Evolutionary conservation across 305 asterid species (phyloP), one percentile per base, ranked within the genome.

Genomic region (Withania somnifera): DNA sequence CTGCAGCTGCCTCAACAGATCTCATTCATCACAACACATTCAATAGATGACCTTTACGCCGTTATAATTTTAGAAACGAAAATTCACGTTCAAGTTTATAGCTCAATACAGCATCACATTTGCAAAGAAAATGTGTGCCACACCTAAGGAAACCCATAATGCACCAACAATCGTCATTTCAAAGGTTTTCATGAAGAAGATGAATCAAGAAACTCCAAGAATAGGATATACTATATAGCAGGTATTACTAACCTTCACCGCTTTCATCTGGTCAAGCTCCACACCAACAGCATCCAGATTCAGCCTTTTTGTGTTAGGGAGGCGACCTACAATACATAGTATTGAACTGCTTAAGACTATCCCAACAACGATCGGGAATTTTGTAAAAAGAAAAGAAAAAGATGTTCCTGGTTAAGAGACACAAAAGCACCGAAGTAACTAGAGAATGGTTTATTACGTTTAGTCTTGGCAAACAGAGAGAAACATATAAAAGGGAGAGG

Each of bases 221-320:
- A 32, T 67, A 73, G 9, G 81, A 47, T 69, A 82, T n/a, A n/a
- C n/a, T n/a, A n/a, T n/a, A n/a, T 69, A 82, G 75, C 66, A 80
- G 76, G 69, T 79, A 19, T 38, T 28, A 32, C 19, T 84, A 78
- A 93, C 99, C 98, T 94, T 93, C 34, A 94, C 83, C 32, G 98
- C 98, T 87, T 97, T 91, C 80, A 81, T 77, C 79, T 81, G 85
- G 83, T 94, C 98, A 85, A 93, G 94, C 85, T 94, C 91, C 73
- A 96, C 93, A 50, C 98, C 99, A 28, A 90, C 95, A 61, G 97
- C 86, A 85, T 90, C 92, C 88, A 96, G 93, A 88, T 96, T 96
- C 85, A 96, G 86, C 86, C 99, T 89, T 86, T 93, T 94, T 30
- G 98, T 84, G 89, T 94, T 97, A 15, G 99, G 99, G 69, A 86